Percentiles rank a stretch among this genome's conserved stretches.
Evolutionary conservation across 1,284 basidiomycete species (phyloP).

Genomic region (Cystobasidium sp.): DNA sequence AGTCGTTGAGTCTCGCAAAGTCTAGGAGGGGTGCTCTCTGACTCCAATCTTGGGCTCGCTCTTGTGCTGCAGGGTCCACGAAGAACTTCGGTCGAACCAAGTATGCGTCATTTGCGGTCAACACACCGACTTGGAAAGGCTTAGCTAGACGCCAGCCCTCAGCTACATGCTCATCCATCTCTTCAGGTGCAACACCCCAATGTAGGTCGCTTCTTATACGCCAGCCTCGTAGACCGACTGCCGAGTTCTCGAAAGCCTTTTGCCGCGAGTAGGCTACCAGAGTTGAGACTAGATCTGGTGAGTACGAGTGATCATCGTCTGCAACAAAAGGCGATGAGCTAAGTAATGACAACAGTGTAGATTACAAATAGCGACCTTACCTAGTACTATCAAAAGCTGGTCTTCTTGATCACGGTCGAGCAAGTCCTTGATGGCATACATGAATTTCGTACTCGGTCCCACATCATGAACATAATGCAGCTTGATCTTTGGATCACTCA

Average conservation of each 20-base stretch:
- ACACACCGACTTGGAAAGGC: slow-evolving; percentile 26
- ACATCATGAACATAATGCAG: slow-evolving; percentile 27
- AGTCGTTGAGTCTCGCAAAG: neutral
- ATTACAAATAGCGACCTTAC: neutral
- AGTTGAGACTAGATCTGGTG: slow-evolving; percentile 16
- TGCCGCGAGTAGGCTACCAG: neutral
- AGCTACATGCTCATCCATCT: slow-evolving; percentile 28
- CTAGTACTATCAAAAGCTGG: slow-evolving; percentile 21
- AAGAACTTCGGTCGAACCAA: slow-evolving; percentile 31
- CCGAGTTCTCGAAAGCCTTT: neutral
- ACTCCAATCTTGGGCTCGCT: neutral
- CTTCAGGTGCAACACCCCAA: slow-evolving; percentile 34
- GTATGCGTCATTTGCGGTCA: slow-evolving; percentile 41
- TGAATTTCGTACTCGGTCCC: slow-evolving; percentile 35
- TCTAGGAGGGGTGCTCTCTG: slow-evolving; percentile 11
- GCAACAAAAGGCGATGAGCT: neutral
- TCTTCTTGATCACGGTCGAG: neutral
- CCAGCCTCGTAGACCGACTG: slow-evolving; percentile 40
- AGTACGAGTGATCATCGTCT: slow-evolving; percentile 43
- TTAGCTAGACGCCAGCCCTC: slow-evolving; percentile 11
- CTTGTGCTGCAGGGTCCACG: neutral
- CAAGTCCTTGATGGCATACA: slow-evolving; percentile 33
- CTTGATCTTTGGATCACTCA: slow-evolving; percentile 2
- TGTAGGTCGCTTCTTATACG: slow-evolving; percentile 21
- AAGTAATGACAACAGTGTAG: neutral